Evolutionary conservation across 1,284 basidiomycete genomes (phyloP), one percentile per base, ranked within the genome.

Genomic region (Sanghuangporus baumii): DNA sequence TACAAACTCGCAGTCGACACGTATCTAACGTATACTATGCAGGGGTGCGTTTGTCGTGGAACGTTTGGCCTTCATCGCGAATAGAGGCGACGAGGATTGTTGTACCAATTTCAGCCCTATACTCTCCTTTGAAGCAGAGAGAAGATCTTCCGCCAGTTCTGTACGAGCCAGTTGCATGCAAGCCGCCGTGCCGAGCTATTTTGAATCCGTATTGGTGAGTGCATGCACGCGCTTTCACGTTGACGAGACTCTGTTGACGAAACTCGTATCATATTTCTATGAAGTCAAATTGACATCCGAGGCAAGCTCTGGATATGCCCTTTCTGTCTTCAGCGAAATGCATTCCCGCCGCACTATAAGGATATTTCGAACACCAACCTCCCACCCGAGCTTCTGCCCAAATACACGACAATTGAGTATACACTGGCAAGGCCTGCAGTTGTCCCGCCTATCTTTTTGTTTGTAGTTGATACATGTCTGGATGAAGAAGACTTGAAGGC

Each of bases 251-350:
- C 8, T 56, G 47, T 61, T 66, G 20, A 61, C 61, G 55, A 34
- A 47, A 20, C 36, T 63, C 43, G 43, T 18, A 11, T 46, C 26
- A 31, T 5, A 5, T 31, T 31, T 31, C 26, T 63, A 38, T 68
- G 50, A 69, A 97, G 96, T 76, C 96, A 98, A 81, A 96, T 99
- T 74, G 96, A 99, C 77, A 93, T 98, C 65, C 88, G 97, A 69
- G 96, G 93, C 68, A 99, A 98, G 78, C 87, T 99, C 62, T 99
- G 96, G 96, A 98, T 99, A 71, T 99, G 96, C 73, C 96, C 96
- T 2, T 99, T 99, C 81, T 99, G 96, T 78, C 81, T 98, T 62
- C 91, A 93, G 60, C 89, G 96, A 66, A 99, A 98, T 75, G 89
- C 96, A 1, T 98, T 99, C 79, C 96, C 96, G 7, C 94, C 95